phyloP scores from a whole-genome alignment of 257 asterid genomes.

The Lavandula angustifolia region DNA sequence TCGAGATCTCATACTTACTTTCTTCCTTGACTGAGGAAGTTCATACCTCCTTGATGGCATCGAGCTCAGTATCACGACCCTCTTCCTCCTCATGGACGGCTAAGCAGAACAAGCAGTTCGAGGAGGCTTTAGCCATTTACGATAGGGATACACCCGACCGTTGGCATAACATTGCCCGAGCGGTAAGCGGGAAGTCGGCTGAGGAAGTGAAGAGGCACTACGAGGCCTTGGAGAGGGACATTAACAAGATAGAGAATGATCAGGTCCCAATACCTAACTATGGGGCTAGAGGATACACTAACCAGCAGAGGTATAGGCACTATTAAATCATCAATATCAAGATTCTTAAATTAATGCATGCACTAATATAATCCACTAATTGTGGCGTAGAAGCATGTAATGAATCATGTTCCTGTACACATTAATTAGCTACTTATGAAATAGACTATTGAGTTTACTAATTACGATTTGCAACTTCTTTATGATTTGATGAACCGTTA shows the following conservation, averaged over 20 bases:
- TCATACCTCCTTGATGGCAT: conserved; percentile 66
- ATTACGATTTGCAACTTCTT: too few relatives aligned
- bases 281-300: conserved; percentile 35
- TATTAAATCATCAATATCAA: too few relatives aligned
- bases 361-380: too few relatives aligned
- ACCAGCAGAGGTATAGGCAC: conserved; percentile 51
- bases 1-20: too few relatives aligned
- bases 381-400: too few relatives aligned
- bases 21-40: too few relatives aligned
- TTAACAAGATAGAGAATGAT: conserved; percentile 53
- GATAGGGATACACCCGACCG: conserved; percentile 60
- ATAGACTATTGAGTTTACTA: too few relatives aligned
- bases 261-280: conserved; percentile 58
- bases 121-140: conserved; percentile 53
- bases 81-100: conserved; percentile 43
- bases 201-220: conserved; percentile 60
- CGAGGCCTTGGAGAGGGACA: conserved; percentile 46
- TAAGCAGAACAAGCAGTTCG: conserved; percentile 61
- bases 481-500: too few relatives aligned
- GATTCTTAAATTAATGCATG: too few relatives aligned
- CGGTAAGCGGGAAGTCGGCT: conserved; percentile 47
- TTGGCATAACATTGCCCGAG: conserved; percentile 56
- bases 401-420: too few relatives aligned
- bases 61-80: conserved; percentile 49
- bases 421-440: too few relatives aligned